Percentiles rank a stretch among this genome's conserved stretches.
Evolutionary conservation across 345 rosid species (phyloP).

Genomic region (Camelina laxa): DNA sequence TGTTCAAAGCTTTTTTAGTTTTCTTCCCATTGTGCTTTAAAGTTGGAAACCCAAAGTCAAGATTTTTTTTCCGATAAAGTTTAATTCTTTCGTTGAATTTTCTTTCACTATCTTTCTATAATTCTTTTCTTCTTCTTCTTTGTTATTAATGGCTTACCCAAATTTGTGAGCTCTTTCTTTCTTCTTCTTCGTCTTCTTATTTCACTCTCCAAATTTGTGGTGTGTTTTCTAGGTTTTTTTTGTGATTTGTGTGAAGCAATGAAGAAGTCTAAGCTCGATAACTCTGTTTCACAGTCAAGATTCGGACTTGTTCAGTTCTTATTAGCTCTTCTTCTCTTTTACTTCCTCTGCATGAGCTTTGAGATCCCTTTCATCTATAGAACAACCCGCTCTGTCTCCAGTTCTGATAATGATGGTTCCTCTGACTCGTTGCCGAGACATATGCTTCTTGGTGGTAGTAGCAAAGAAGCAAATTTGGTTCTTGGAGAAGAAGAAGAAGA

Average conservation of each 20-base stretch:
- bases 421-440: slow-evolving; percentile 53
- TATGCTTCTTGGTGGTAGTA: slow-evolving; percentile 12
- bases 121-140: background rate
- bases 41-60: no score
- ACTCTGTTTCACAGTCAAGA: slow-evolving; percentile 43
- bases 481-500: slow-evolving; percentile 56
- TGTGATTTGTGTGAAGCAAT: slow-evolving; percentile 16
- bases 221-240: slow-evolving; percentile 5
- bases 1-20: slow-evolving; percentile 23
- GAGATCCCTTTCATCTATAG: slow-evolving; percentile 74
- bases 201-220: background rate
- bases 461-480: slow-evolving; percentile 49
- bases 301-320: slow-evolving; percentile 66
- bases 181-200: background rate
- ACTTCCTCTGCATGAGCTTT: slow-evolving; percentile 60
- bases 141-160: slow-evolving; percentile 31
- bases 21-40: background rate
- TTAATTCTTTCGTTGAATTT: slow-evolving; percentile 4
- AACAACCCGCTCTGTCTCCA: slow-evolving; percentile 46
- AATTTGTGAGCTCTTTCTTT: slow-evolving; percentile 18
- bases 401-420: slow-evolving; percentile 32
- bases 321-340: slow-evolving; percentile 55
- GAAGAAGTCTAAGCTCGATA: slow-evolving; percentile 51
- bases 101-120: background rate
- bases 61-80: background rate